These are phyloP conservation scores for Diophrys sp. DNA, from an alignment of 73 alveolate genomes.

Conservation along the genomic window DNA sequence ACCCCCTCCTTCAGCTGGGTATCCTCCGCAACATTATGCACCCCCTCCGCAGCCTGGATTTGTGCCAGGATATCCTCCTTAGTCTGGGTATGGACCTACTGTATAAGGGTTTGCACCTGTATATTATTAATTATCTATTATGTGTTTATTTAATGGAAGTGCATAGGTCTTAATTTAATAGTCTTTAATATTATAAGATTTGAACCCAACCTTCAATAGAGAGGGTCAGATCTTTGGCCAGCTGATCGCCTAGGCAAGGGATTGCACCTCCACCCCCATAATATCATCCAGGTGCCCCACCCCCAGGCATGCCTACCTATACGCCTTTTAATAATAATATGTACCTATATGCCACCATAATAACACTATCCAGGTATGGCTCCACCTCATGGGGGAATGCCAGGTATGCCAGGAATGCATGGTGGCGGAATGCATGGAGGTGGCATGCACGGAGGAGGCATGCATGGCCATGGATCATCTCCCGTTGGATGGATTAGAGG, in stretches of 20 bases:
- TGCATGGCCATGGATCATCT: background rate
- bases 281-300: background rate
- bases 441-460: background rate
- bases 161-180: too few species aligned
- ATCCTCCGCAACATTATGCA: background rate
- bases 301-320: background rate
- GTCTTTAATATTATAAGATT: too few species aligned
- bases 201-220: too few species aligned
- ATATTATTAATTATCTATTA: too few species aligned
- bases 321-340: too few species aligned
- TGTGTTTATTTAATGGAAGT: too few species aligned
- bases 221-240: too few species aligned
- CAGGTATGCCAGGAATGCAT: too few species aligned
- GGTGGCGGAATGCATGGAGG: background rate
- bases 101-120: too few species aligned
- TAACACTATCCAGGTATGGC: background rate
- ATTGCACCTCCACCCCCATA: background rate
- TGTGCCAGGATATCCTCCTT: background rate
- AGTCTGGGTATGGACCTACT: background rate
- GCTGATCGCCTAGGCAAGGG: background rate
- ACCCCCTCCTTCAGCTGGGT: background rate
- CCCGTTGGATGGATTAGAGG: background rate
- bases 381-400: background rate
- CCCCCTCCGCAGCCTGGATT: slow-evolving; percentile 1
- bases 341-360: too few species aligned